Conservation (phyloP, 805 yeast genomes). For the Blastobotrys muscicola region DNA sequence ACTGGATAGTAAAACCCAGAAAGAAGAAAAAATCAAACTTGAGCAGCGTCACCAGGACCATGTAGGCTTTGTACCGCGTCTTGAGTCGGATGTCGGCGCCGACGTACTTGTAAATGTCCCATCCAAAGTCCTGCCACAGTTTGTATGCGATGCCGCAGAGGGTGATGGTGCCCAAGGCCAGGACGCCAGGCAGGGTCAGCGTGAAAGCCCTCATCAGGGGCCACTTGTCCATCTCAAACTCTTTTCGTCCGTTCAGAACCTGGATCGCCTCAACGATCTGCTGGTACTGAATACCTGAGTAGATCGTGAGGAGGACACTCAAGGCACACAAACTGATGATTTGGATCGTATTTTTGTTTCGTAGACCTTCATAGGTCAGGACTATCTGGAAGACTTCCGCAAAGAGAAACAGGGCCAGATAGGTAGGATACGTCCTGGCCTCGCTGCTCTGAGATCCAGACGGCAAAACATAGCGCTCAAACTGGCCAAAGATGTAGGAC, state of each 20-base stretch:
- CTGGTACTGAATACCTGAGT: conserved; percentile 38
- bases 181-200: conserved; percentile 35
- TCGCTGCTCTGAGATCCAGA: conserved; percentile 8
- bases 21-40: conserved; percentile 40
- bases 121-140: conserved; percentile 33
- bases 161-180: conserved; percentile 30
- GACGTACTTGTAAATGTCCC: conserved; percentile 38
- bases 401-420: conserved; percentile 38
- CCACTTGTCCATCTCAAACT: conserved; percentile 12
- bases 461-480: conserved; percentile 10
- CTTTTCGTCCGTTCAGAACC: conserved; percentile 9
- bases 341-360: conserved; percentile 31
- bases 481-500: conserved; percentile 25
- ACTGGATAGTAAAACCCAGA: conserved; percentile 41
- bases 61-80: conserved; percentile 25
- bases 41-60: conserved; percentile 31
- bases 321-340: conserved; percentile 32
- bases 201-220: conserved; percentile 27
- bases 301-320: conserved; percentile 35
- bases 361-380: conserved; percentile 32
- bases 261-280: conserved; percentile 29
- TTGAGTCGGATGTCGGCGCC: conserved; percentile 37
- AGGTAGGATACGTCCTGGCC: conserved; percentile 29
- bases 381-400: conserved; percentile 36
- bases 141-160: conserved; percentile 27